Evolutionary conservation across 1,284 basidiomycete species (phyloP).

Genomic region (Ganoderma boninense): DNA sequence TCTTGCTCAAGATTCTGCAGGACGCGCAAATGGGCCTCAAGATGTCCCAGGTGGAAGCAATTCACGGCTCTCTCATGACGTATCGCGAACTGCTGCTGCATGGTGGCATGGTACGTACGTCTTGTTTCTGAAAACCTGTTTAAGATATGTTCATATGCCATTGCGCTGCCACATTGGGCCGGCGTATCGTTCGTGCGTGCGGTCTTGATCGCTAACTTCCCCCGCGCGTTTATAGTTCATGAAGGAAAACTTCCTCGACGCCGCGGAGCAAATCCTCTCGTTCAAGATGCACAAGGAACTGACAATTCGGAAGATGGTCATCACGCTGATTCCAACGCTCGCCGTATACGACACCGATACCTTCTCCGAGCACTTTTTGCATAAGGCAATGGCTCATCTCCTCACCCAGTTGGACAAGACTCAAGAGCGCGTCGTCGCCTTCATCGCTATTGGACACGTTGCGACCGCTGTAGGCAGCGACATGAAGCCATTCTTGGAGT

Average conservation of each 20-base stretch:
- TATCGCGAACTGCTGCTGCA: slow-evolving; percentile 93
- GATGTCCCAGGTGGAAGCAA: slow-evolving; percentile 83
- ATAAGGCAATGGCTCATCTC: slow-evolving; percentile 92
- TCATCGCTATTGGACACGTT: slow-evolving; percentile 96
- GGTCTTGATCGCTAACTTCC: neutral
- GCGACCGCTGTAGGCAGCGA: slow-evolving; percentile 92
- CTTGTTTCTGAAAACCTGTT: neutral
- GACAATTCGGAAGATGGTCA: slow-evolving; percentile 91
- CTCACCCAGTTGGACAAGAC: slow-evolving; percentile 90
- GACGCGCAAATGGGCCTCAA: slow-evolving; percentile 92
- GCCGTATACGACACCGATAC: slow-evolving; percentile 95
- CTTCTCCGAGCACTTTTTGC: slow-evolving; percentile 89
- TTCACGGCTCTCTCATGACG: slow-evolving; percentile 94
- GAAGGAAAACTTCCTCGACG: slow-evolving; percentile 89
- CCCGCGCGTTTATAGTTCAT: slow-evolving; percentile 74
- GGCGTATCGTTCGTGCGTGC: no score
- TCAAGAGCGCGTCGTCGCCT: slow-evolving; percentile 92
- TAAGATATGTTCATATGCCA: no score
- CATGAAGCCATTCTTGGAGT: slow-evolving; percentile 96
- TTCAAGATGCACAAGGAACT: slow-evolving; percentile 90
- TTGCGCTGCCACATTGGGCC: neutral
- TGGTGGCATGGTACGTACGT: slow-evolving; percentile 88
- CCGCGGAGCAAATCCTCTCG: slow-evolving; percentile 91
- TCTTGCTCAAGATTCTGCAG: slow-evolving; percentile 82
- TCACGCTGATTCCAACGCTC: slow-evolving; percentile 92